Evolutionary conservation across 495 filamentous ascomycete species (phyloP).

Genomic region (Astrothelium macrocarpum): DNA sequence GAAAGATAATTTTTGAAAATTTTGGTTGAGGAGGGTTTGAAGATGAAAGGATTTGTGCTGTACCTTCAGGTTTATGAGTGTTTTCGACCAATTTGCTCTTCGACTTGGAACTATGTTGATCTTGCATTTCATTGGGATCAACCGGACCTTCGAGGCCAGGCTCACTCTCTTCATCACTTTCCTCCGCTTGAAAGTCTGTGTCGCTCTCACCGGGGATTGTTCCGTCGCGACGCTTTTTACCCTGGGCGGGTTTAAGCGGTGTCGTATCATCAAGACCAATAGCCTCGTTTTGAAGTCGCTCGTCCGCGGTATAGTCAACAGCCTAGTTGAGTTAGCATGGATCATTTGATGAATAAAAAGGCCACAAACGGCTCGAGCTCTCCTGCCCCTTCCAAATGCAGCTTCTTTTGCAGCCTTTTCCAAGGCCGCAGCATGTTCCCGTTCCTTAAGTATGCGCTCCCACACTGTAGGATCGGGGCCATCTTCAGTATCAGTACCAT

Average conservation of each 20-base stretch:
- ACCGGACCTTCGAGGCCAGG: conserved; percentile 5
- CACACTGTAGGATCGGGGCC: conserved; percentile 57
- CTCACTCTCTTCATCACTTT: conserved; percentile 27
- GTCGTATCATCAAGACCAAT: conserved; percentile 11
- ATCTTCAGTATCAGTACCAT: conserved; percentile 39
- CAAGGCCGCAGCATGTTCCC: conserved; percentile 62
- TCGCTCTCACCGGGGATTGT: conserved; percentile 31
- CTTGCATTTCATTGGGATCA: conserved; percentile 5
- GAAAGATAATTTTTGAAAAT: not conserved
- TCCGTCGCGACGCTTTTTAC: conserved; percentile 14
- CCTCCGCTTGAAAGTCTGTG: conserved; percentile 44
- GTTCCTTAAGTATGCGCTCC: conserved; percentile 77
- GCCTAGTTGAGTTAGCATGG: conserved; percentile 4
- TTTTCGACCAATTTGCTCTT: not conserved
- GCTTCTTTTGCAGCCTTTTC: conserved; percentile 56
- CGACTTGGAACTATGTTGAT: not conserved
- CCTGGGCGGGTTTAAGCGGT: conserved; percentile 7
- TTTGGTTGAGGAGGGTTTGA: not conserved
- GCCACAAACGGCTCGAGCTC: conserved; percentile 45
- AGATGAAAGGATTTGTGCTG: not conserved
- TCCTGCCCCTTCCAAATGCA: conserved; percentile 73
- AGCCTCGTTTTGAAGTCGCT: conserved; percentile 16
- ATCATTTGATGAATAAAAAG: conserved; percentile 30
- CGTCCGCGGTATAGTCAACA: conserved; percentile 20
- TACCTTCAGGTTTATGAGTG: not conserved